Evolutionary conservation across 805 yeast genomes (phyloP).

Genomic region (Zygotorulaspora danielsina): DNA sequence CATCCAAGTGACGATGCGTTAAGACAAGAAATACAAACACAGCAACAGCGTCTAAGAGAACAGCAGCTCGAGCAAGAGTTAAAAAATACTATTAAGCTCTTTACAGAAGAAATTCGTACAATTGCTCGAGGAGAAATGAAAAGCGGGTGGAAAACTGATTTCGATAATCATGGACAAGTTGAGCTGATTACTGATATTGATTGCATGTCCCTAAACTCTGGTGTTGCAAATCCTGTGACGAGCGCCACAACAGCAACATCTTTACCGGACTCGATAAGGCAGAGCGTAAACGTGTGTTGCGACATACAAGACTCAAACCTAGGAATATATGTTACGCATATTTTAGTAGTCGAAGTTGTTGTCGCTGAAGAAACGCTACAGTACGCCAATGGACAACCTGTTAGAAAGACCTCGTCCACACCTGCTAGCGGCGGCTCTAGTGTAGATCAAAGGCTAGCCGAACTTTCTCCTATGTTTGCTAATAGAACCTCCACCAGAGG

Average conservation of each 20-base stretch:
- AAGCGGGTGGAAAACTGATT: conserved; percentile 95
- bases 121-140: conserved; percentile 77
- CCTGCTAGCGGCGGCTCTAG: conserved; percentile 4
- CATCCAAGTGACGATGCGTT: conserved; percentile 38
- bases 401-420: conserved; percentile 17
- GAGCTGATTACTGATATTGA: conserved; percentile 72
- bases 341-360: conserved; percentile 79
- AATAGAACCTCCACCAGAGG: conserved; percentile 30
- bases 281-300: conserved; percentile 54
- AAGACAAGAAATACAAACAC: conserved; percentile 33
- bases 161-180: conserved; percentile 67
- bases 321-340: conserved; percentile 74
- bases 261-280: conserved; percentile 26
- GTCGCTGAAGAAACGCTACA: conserved; percentile 84
- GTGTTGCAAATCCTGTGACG: conserved; percentile 43
- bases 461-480: conserved; percentile 42
- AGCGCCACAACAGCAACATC: conserved; percentile 42
- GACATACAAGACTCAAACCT: conserved; percentile 77
- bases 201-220: conserved; percentile 55
- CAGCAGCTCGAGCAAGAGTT: conserved; percentile 32
- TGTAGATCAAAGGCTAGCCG: conserved; percentile 42
- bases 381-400: conserved; percentile 33
- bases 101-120: conserved; percentile 68
- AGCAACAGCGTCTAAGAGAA: conserved; percentile 33
- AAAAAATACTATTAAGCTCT: conserved; percentile 42